Percentiles rank a stretch among this genome's conserved stretches.
These are phyloP conservation scores for Russula griseocarnosa DNA, from an alignment of 768 basidiomycete genomes.

Conservation along the genomic window DNA sequence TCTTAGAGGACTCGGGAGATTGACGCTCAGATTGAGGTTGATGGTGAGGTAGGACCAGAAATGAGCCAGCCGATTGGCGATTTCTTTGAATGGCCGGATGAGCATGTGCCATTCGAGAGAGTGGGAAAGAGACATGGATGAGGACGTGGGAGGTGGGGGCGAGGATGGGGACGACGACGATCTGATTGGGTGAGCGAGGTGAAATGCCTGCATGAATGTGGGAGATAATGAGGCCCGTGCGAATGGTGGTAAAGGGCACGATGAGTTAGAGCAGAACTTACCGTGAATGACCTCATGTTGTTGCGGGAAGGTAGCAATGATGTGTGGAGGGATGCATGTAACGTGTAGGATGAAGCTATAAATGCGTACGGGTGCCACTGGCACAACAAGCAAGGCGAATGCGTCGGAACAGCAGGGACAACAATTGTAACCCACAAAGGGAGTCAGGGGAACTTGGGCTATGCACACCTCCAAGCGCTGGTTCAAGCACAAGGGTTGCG, in stretches of 20 bases:
- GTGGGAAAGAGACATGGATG: background rate
- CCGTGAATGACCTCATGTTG: constrained; percentile 16
- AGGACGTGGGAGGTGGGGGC: background rate
- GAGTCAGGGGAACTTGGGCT: background rate
- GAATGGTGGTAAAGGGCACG: background rate
- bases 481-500: background rate
- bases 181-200: constrained; percentile 6
- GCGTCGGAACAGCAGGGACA: background rate
- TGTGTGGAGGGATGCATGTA: background rate
- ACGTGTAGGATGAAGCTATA: constrained; percentile 6
- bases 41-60: constrained; percentile 8
- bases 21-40: background rate
- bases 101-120: constrained; percentile 18
- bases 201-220: constrained; percentile 9
- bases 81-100: constrained; percentile 15
- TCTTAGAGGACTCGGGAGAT: constrained; percentile 4
- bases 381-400: background rate
- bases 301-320: background rate
- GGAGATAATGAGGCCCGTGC: background rate
- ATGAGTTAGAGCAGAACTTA: constrained; percentile 1
- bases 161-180: background rate
- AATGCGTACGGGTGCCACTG: background rate
- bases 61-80: constrained; percentile 12
- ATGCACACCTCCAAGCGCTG: background rate
- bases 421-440: background rate